Evolutionary conservation across 2,329 filamentous ascomycete genomes (phyloP), one percentile per base, ranked within the genome.

Genomic region (Penicillium sclerotiorum): DNA sequence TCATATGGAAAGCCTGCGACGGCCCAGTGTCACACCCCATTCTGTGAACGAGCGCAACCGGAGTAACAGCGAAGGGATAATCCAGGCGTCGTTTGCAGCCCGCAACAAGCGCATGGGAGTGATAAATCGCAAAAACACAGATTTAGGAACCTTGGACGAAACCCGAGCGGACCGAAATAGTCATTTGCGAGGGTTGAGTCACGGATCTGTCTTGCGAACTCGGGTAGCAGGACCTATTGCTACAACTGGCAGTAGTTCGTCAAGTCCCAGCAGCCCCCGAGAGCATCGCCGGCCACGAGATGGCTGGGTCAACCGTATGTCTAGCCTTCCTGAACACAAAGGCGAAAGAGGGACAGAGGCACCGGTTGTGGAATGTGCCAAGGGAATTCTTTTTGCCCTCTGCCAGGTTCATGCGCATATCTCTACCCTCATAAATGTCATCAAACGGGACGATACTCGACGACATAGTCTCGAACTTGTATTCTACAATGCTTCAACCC

Each of bases 21-120:
- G 87, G 49, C 89, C 90, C 1, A 84, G 85, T 2, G 80, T 90
- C n/a, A 84, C 89, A 70, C 89, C 82, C n/a, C 68, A 82, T 25
- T 69, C 86, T 2, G 84, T 84, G 15, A 93, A 70, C 53, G 77
- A 79, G 56, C 72, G 77, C 28, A 83, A 79, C 55, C 73, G 83
- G 57, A 86, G 81, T 60, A 81, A 84, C 52, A 86, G 83, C 53
- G 83, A 86, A 65, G 81, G 82, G 18, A 76, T 82, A 58, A 79
- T 71, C 63, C 80, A 66, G 73, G 75, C 64, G 18, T 71, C 73
- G 8, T 64, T 67, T 28, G 67, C 70, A 25, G 67, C 71, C 23
- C 79, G 81, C 21, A 77, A 75, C 52, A 82, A 83, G 59, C 77
- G 83, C 15, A 84, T 85, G 77, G 83, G 82, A 20, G 78, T 84